Percentiles rank a stretch among this genome's conserved stretches.
Evolutionary conservation across 2,329 filamentous ascomycete genomes (phyloP).

Genomic region (Allantophomopsis cytisporea): DNA sequence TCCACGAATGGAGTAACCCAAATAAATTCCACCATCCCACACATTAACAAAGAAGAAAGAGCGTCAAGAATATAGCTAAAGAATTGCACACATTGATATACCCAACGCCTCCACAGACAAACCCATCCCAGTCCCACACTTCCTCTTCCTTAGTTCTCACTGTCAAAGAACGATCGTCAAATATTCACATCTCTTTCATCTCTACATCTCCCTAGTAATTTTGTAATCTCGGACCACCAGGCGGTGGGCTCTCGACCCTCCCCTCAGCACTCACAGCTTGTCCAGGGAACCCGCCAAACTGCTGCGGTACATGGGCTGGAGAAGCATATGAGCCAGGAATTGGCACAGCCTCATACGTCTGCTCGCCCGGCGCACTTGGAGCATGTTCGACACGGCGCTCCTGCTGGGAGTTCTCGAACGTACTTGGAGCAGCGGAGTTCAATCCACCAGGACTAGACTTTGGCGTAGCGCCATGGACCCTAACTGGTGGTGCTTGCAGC

Average conservation of each 20-base stretch:
- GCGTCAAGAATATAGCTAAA: no score
- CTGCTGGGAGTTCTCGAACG: conserved; percentile 7
- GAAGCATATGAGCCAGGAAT: conserved; percentile 74
- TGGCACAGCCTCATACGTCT: conserved; percentile 72
- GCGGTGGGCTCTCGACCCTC: conserved; percentile 15
- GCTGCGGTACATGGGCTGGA: conserved; percentile 35
- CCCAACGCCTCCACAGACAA: no score
- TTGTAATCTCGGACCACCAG: conserved; percentile 11
- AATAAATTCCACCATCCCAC: no score
- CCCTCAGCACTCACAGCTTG: conserved; percentile 16
- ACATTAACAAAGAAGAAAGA: no score
- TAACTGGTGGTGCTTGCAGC: conserved; percentile 72
- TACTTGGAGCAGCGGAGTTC: conserved; percentile 29
- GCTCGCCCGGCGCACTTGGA: conserved; percentile 63
- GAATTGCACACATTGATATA: no score
- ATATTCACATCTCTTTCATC: no score
- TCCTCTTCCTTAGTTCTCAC: no score
- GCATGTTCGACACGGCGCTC: conserved; percentile 44
- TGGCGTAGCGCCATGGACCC: conserved; percentile 66
- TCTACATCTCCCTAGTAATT: no score
- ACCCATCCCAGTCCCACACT: no score
- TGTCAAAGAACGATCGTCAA: no score
- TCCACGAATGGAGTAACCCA: no score
- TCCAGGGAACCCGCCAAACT: conserved; percentile 22
- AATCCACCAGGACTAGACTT: conserved; percentile 43